Percentiles rank a stretch among this genome's conserved stretches.
Conservation (phyloP, 2,329 filamentous ascomycete species). For the Sarocladium strictum region DNA sequence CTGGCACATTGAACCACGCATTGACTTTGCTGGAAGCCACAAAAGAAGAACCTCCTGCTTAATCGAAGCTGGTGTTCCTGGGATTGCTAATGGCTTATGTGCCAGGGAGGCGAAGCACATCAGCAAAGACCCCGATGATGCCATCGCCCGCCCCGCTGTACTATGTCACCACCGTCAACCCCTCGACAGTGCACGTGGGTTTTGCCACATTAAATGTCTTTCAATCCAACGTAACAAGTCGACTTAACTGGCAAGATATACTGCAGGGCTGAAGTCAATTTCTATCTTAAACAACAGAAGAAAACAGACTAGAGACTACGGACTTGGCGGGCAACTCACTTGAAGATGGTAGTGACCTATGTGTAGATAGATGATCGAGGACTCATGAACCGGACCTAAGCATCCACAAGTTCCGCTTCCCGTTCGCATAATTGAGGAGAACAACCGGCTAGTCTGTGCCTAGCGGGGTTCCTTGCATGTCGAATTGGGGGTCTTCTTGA, state of each 20-base stretch:
- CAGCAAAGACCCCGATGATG: background rate
- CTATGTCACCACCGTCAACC: background rate
- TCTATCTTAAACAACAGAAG: too few relatives aligned
- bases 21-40: too few relatives aligned
- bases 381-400: background rate
- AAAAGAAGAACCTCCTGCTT: background rate
- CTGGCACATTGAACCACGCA: too few relatives aligned
- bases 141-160: background rate
- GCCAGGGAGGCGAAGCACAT: background rate
- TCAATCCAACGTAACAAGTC: too few relatives aligned
- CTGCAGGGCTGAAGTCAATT: too few relatives aligned
- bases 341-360: too few relatives aligned
- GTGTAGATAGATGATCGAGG: background rate
- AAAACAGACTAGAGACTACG: too few relatives aligned
- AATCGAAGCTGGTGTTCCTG: background rate
- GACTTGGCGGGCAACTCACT: too few relatives aligned
- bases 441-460: background rate
- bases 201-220: background rate
- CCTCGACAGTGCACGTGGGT: background rate
- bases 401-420: slow-evolving; percentile 4
- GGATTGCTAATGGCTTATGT: background rate
- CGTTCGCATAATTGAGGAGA: background rate
- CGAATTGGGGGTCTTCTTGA: background rate
- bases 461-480: background rate
- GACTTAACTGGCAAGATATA: too few relatives aligned